Percentiles rank a stretch among this genome's conserved stretches.
Conservation (phyloP, 208 protist species). For the Porcisia hertigi region DNA sequence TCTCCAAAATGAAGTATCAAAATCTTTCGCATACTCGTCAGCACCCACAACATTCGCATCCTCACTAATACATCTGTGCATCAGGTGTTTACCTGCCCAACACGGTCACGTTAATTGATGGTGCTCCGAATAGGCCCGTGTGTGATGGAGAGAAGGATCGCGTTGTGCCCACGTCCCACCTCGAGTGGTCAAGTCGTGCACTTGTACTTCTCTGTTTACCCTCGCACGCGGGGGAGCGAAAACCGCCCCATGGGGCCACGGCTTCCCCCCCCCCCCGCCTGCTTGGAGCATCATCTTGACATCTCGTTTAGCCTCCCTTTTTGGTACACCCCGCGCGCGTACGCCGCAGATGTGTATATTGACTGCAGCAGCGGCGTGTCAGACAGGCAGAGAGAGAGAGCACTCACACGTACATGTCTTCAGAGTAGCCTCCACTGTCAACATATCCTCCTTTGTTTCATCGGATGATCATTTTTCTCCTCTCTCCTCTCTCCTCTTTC, state of each 20-base stretch:
- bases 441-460: not conserved
- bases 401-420: not conserved
- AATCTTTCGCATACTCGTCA: not conserved
- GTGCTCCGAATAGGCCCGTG: not conserved
- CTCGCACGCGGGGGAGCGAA: not conserved
- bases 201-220: not conserved
- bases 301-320: not conserved
- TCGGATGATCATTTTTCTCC: not conserved
- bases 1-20: not conserved
- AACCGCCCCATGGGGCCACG: not conserved
- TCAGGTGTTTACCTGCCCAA: not conserved
- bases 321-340: not conserved
- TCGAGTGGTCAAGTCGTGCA: not conserved
- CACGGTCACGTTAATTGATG: not conserved
- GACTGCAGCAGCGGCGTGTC: not conserved
- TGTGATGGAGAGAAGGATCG: not conserved
- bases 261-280: not conserved
- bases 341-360: not conserved
- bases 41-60: not conserved
- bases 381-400: too few species aligned
- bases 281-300: not conserved
- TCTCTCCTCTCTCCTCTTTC: not conserved
- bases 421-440: not conserved
- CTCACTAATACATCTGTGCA: too few species aligned
- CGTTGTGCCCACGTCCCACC: not conserved